These are phyloP conservation scores for Bipolaris bicolor DNA, from an alignment of 2,329 filamentous ascomycete genomes.

Conservation along the genomic window DNA sequence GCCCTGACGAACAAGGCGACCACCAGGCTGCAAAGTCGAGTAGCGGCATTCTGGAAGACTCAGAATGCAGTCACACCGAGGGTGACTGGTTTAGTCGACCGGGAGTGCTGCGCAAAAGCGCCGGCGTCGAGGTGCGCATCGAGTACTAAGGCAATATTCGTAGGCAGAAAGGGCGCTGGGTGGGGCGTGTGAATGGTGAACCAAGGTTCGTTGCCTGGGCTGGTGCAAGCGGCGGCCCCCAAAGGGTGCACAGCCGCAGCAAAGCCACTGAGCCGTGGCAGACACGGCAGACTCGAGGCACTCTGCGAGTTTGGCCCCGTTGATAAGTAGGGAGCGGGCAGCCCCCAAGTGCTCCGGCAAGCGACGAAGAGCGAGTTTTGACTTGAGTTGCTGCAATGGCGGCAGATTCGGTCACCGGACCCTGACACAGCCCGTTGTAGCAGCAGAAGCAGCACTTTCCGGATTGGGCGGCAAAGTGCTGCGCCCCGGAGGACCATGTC, in stretches of 20 bases:
- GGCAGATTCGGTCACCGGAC: conserved; percentile 34
- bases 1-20: conserved; percentile 34
- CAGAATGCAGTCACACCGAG: conserved; percentile 19
- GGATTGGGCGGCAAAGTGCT: conserved; percentile 24
- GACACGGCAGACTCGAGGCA: conserved; percentile 40
- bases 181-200: conserved; percentile 29
- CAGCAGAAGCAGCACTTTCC: conserved; percentile 17
- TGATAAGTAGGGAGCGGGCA: conserved; percentile 35
- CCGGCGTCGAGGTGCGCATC: conserved; percentile 25
- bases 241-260: conserved; percentile 35
- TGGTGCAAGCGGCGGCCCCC: conserved; percentile 26
- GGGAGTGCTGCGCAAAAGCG: conserved; percentile 33
- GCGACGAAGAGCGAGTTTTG: not conserved
- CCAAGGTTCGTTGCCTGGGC: conserved; percentile 41
- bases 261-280: conserved; percentile 23
- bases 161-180: conserved; percentile 36
- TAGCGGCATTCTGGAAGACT: conserved; percentile 35
- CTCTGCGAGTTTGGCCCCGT: conserved; percentile 20
- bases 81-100: conserved; percentile 41
- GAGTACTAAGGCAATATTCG: conserved; percentile 31
- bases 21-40: conserved; percentile 35
- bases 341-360: conserved; percentile 28
- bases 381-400: not conserved
- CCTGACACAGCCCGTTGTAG: conserved; percentile 34
- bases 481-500: conserved; percentile 25